phyloP scores from a whole-genome alignment of 2,329 filamentous ascomycete species.

The Epichloe typhina region DNA sequence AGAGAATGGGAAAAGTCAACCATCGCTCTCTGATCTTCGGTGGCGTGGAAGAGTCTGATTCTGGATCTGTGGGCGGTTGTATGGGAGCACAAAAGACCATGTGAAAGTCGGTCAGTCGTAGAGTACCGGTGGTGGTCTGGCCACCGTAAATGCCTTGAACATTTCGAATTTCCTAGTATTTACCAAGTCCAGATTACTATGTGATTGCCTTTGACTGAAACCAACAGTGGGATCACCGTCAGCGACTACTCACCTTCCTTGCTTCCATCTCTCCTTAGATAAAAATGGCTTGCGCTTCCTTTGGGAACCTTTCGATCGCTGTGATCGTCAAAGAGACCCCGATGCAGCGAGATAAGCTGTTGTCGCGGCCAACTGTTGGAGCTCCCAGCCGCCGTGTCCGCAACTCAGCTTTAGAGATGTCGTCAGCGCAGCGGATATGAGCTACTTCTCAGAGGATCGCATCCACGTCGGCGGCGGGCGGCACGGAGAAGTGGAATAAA shows the following conservation, averaged over 20 bases:
- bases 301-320: neutral
- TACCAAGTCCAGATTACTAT: neutral
- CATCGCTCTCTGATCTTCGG: slow-evolving; percentile 54
- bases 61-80: slow-evolving; percentile 15
- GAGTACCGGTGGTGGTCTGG: slow-evolving; percentile 40
- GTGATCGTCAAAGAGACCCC: neutral
- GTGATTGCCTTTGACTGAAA: neutral
- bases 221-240: neutral
- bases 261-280: slow-evolving; percentile 22
- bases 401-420: neutral
- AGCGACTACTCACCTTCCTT: slow-evolving; percentile 23
- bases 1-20: slow-evolving; percentile 91
- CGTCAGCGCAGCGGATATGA: slow-evolving; percentile 1
- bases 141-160: slow-evolving; percentile 49
- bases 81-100: slow-evolving; percentile 37
- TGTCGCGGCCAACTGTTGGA: neutral
- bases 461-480: neutral
- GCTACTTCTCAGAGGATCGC: neutral
- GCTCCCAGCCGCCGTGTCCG: neutral
- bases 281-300: neutral
- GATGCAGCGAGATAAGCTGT: neutral
- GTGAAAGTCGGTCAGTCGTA: slow-evolving; percentile 52
- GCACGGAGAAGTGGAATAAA: neutral
- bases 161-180: slow-evolving; percentile 35
- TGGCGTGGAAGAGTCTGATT: slow-evolving; percentile 12